phyloP scores from a whole-genome alignment of 2,329 filamentous ascomycete genomes.

The Aaosphaeria arxii region DNA sequence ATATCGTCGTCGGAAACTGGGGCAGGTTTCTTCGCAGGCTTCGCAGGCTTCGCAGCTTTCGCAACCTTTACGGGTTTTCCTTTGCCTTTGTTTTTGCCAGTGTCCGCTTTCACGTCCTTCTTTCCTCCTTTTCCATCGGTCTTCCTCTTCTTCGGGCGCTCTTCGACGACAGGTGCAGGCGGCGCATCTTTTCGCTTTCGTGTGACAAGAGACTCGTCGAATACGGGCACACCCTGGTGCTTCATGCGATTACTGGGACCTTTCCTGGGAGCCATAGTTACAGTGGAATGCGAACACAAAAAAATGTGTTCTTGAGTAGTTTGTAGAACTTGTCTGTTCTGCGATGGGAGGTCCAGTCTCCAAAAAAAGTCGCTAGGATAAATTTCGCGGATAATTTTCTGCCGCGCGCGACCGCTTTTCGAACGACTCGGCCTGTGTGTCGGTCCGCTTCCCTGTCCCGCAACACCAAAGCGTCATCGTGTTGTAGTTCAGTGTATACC shows the following conservation, averaged over 20 bases:
- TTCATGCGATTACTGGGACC: conserved; percentile 89
- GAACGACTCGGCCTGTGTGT: no score
- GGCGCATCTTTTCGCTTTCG: conserved; percentile 85
- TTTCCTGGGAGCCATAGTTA: conserved; percentile 51
- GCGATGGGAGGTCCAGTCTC: no score
- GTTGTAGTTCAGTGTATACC: no score
- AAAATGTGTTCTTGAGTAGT: conserved; percentile 6
- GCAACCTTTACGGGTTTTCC: conserved; percentile 16
- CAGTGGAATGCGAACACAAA: neutral
- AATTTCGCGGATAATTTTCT: conserved; percentile 11
- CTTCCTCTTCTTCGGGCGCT: conserved; percentile 63
- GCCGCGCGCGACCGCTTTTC: no score
- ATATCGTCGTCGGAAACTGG: conserved; percentile 27
- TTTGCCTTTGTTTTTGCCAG: conserved; percentile 14
- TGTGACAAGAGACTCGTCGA: conserved; percentile 72
- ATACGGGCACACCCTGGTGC: conserved; percentile 85
- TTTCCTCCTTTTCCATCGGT: conserved; percentile 40
- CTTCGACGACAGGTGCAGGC: conserved; percentile 40
- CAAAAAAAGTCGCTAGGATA: conserved; percentile 7
- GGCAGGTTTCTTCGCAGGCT: conserved; percentile 24
- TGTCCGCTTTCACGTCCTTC: conserved; percentile 42
- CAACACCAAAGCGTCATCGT: conserved; percentile 31
- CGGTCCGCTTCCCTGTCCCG: conserved; percentile 7
- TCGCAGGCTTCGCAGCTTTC: conserved; percentile 27
- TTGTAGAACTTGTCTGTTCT: no score